A percentile compares a stretch with the other conserved stretches of the same genome.
Conservation (phyloP, 177 flowering plant species). For the Telopea speciosissima region DNA sequence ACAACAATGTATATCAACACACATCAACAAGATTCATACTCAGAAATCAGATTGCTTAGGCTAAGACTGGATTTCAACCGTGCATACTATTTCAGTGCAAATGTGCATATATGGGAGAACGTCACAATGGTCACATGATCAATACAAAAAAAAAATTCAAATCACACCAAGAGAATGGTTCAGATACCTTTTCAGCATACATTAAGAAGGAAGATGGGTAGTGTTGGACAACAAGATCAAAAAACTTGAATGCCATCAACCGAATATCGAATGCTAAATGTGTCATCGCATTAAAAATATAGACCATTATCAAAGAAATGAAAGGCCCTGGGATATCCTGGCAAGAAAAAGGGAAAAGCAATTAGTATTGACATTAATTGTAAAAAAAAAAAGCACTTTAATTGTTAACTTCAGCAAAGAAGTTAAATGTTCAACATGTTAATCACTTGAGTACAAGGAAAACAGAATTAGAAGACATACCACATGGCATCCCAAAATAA, state of each 20-base stretch:
- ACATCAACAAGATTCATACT: too few relatives aligned
- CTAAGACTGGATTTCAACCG: too few relatives aligned
- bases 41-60: too few relatives aligned
- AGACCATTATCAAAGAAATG: conserved; percentile 65
- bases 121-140: background rate
- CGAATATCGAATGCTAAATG: conserved; percentile 69
- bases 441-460: background rate
- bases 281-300: conserved; percentile 83
- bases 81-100: too few relatives aligned
- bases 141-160: background rate
- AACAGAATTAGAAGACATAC: background rate
- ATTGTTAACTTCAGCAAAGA: background rate
- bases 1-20: too few relatives aligned
- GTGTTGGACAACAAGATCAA: conserved; percentile 64
- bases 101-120: too few relatives aligned
- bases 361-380: background rate
- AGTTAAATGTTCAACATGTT: background rate
- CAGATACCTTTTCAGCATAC: conserved; percentile 70
- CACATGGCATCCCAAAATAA: background rate
- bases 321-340: conserved; percentile 73
- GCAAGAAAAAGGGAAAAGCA: conserved; percentile 11
- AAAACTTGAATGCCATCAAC: conserved; percentile 83
- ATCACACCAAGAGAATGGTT: background rate
- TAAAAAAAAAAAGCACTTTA: background rate
- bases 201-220: conserved; percentile 61